Base-by-base conservation (phyloP, 2,329 filamentous ascomycete genomes). In the Emergomyces africanus region DNA sequence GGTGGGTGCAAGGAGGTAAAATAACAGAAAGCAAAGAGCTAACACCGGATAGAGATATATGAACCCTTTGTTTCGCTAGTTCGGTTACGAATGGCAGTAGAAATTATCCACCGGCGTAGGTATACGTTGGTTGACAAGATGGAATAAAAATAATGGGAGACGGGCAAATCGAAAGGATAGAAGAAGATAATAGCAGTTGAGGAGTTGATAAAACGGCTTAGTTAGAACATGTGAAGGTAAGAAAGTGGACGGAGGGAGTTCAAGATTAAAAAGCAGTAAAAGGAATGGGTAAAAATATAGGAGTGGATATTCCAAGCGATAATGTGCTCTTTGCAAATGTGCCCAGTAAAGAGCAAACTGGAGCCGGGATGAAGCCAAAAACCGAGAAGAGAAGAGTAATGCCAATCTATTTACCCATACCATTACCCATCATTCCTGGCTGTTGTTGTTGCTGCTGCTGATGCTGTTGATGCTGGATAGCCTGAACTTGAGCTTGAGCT, bases 361-460 rank as follows among this genome's bases (percentile, higher is more conserved):
- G 60, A 42, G 33, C 54, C 46, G 54, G 62, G 57, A 10, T 35
- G 54, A 35, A 42, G 15, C 42, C 42, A 54, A 54, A n/a, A 57
- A 25, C 37, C 35, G 25, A 49, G 49, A 60, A 54, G 57, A n/a
- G n/a, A n/a, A n/a, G n/a, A 42, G 54, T 20, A 55, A 23, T 44
- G 39, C 6, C 23, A 14, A 41, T 57, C 65, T 64, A 72, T 57
- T 70, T 72, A 5, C 70, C 71, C 67, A 72, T 71, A 30, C 69
- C 71, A 60, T 72, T 73, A 42, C 72, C 70, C 72, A 75, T 74
- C 70, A 74, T 74, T 50, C 69, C 72, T 60, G 73, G 71, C 33
- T 72, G 70, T 61, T 72, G 70, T 61, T 72, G 70, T 60, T 72
- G 72, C 56, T 74, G 72, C 55, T 71, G 73, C 61, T 73, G 71